Evolutionary conservation across 2,329 filamentous ascomycete species (phyloP), one percentile per base, ranked within the genome.

Genomic region (Sphaerulina vaccinii): DNA sequence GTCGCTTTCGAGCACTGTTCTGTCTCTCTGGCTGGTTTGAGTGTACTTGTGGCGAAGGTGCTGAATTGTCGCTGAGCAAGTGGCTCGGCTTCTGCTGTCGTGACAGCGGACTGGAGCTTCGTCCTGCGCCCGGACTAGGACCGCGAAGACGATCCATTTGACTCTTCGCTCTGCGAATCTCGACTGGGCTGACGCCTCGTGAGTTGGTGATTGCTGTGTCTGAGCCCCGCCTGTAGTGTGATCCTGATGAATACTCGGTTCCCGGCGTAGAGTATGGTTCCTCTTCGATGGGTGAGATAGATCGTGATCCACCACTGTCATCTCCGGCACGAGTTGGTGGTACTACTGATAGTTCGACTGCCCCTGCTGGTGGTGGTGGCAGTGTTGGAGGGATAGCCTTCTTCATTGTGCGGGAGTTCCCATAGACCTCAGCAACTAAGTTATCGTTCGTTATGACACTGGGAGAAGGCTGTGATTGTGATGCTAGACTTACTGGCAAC

Each of bases 401-500:
- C 10, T 22, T 48, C 36, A 48, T 29, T 48, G 45, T 39, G 45
- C 45, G 45, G 23, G 35, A 22, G 38, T 50, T 27, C 40, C 47
- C 38, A 37, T 50, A 23, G n/a, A 36, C 39, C 47, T 50, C 47
- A 42, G 29, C 29, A 38, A 49, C 51, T 39, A 37, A 49, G 45
- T 51, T 52, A 37, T 47, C 54, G 45, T 60, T 59, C 37, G 52
- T 47, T 48, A 56, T 47, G 64, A 61, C 63, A 47, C 61, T 55
- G 57, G 57, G 58, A 57, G 52, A 13, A 15, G 47, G 48, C 62
- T 62, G 58, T 62, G 55, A 57, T 62, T 62, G 62, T 62, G 61
- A 63, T 47, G 5, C 18, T 19, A 8, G 37, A 43, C 51, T 52
- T 39, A 54, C 47, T 37, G 57, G 55, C 41, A 53, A 24, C 38